Conservation (phyloP, 164 flowering plant species). For the Annona cherimola region DNA sequence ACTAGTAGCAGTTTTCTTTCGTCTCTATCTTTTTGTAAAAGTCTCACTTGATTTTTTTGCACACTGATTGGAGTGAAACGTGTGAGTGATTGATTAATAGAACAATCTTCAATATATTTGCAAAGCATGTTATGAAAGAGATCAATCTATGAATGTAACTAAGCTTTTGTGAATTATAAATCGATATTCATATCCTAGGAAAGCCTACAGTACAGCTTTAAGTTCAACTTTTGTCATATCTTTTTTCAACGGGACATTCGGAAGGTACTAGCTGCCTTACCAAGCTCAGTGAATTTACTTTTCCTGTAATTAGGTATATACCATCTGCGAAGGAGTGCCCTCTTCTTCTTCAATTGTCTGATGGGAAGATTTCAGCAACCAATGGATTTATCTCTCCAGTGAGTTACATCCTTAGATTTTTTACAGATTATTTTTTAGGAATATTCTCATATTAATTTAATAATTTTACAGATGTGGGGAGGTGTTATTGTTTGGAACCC, state of each 20-base stretch:
- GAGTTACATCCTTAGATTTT: conserved; percentile 19
- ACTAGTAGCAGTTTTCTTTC: neutral
- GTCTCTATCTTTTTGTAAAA: too few species aligned
- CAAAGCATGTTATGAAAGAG: neutral
- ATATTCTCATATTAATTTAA: conserved; percentile 3
- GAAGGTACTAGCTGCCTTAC: neutral
- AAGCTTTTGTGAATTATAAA: too few species aligned
- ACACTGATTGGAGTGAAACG: neutral
- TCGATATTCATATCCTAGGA: neutral
- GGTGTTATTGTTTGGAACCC: conserved; percentile 91
- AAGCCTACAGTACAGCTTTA: too few species aligned
- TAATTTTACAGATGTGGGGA: conserved; percentile 84
- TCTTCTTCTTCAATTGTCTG: conserved; percentile 67
- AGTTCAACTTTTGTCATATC: too few species aligned
- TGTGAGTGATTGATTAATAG: neutral
- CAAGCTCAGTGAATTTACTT: neutral
- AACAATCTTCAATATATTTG: neutral
- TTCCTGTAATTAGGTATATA: conserved; percentile 53
- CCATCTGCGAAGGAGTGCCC: conserved; percentile 95
- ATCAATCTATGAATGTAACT: neutral
- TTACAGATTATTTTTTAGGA: conserved; percentile 1
- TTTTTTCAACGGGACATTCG: neutral
- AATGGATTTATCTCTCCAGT: conserved; percentile 96
- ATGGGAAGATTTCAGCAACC: conserved; percentile 69
- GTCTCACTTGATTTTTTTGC: neutral